A percentile compares a stretch with the other conserved stretches of the same genome.
phyloP scores from a whole-genome alignment of 2,329 filamentous ascomycete genomes.

The Botrytis fragariae region DNA sequence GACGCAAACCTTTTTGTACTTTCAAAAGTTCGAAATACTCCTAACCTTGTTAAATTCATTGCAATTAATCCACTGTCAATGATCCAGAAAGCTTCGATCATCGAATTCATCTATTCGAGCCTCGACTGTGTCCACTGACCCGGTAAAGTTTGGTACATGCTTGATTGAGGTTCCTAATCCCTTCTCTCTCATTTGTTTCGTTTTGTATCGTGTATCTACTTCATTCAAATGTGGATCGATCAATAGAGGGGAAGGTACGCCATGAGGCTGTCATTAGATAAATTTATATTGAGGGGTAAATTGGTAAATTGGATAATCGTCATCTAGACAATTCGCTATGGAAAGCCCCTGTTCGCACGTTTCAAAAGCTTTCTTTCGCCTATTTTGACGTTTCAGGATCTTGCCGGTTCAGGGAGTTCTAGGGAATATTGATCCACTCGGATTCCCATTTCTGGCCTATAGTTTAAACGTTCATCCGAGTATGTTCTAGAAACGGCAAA shows the following conservation, averaged over 20 bases:
- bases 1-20: constrained; percentile 18
- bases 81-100: background rate
- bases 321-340: background rate
- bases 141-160: background rate
- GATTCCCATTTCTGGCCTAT: background rate
- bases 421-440: background rate
- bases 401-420: background rate
- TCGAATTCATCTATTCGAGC: constrained; percentile 13
- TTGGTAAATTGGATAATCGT: constrained; percentile 3
- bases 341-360: background rate
- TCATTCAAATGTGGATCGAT: background rate
- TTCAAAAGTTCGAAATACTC: background rate
- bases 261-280: background rate
- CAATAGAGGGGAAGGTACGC: background rate
- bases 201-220: background rate
- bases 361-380: background rate
- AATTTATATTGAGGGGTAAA: constrained; percentile 13
- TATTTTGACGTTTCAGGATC: constrained; percentile 1
- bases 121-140: background rate
- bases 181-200: constrained; percentile 10
- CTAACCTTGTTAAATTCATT: background rate
- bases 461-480: background rate
- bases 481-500: background rate
- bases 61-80: background rate
- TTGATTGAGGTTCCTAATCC: constrained; percentile 9